Evolutionary conservation across 2,329 filamentous ascomycete species (phyloP).

Genomic region (Dactylellina haptotyla): DNA sequence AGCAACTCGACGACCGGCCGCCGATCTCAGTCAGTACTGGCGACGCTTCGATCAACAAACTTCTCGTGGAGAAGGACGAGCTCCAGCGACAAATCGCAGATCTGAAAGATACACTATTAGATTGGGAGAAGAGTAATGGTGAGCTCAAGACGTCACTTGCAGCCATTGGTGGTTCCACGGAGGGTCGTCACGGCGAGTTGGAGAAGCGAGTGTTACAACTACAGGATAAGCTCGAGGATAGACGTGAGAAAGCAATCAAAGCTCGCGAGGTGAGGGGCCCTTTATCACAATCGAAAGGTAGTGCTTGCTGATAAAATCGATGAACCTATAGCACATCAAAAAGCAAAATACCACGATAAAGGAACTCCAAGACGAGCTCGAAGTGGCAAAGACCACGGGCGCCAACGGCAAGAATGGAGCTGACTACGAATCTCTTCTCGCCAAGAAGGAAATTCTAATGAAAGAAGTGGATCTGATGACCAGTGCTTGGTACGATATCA

Average conservation of each 20-base stretch:
- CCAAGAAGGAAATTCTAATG: conserved; percentile 73
- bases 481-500: conserved; percentile 87
- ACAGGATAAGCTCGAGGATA: conserved; percentile 58
- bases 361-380: conserved; percentile 58
- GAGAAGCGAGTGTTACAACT: conserved; percentile 58
- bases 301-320: conserved; percentile 19
- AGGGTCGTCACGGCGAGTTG: conserved; percentile 57
- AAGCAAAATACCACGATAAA: conserved; percentile 59
- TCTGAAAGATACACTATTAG: conserved; percentile 57
- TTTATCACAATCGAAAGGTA: background rate
- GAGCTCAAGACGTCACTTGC: conserved; percentile 58
- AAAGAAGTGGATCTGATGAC: conserved; percentile 81
- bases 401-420: conserved; percentile 58
- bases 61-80: conserved; percentile 58
- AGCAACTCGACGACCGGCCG: conserved; percentile 49
- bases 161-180: conserved; percentile 56
- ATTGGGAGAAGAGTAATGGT: conserved; percentile 58
- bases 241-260: conserved; percentile 57
- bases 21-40: conserved; percentile 40
- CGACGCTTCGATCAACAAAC: conserved; percentile 55
- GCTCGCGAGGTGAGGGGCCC: conserved; percentile 56
- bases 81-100: conserved; percentile 57
- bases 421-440: conserved; percentile 55
- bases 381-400: conserved; percentile 53
- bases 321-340: conserved; percentile 57